These are phyloP conservation scores for Chlorella sp. DNA, from an alignment of 139 green algal species.

Conservation along the genomic window DNA sequence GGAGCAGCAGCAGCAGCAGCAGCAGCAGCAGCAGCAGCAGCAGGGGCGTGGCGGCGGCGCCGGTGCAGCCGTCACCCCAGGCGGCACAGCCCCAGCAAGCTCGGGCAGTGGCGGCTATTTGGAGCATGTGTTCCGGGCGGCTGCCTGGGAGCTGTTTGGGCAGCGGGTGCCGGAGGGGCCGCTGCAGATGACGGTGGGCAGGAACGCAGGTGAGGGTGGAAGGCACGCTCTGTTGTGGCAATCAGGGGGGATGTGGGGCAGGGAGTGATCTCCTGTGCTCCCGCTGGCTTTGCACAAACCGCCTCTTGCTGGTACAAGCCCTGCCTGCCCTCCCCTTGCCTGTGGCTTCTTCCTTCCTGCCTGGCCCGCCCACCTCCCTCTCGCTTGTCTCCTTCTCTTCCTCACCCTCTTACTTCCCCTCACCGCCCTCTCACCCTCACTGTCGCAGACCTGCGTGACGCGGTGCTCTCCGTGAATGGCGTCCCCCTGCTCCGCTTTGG, in stretches of 20 bases:
- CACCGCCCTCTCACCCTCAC: slow-evolving; percentile 44
- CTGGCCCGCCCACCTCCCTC: not conserved
- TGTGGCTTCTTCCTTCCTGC: not conserved
- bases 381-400: too few species aligned
- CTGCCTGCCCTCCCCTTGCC: not conserved
- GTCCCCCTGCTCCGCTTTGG: slow-evolving; percentile 80
- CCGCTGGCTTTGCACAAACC: not conserved
- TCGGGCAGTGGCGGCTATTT: slow-evolving; percentile 85
- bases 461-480: slow-evolving; percentile 54
- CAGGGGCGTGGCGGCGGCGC: not conserved
- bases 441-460: slow-evolving; percentile 77
- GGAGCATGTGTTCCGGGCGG: slow-evolving; percentile 81
- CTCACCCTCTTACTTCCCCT: not conserved
- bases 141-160: slow-evolving; percentile 77
- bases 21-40: not conserved
- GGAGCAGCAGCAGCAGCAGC: not conserved
- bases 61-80: not conserved
- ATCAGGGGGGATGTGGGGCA: not conserved
- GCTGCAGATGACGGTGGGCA: slow-evolving; percentile 64
- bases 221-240: not conserved
- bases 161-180: slow-evolving; percentile 64
- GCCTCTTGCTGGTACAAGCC: not conserved
- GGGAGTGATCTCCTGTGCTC: not conserved
- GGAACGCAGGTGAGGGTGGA: slow-evolving; percentile 44
- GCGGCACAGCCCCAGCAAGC: not conserved